Percentiles rank a stretch among this genome's conserved stretches.
Evolutionary conservation across 202 grass and related monocot genomes (phyloP).

Genomic region (Musa balbisiana): DNA sequence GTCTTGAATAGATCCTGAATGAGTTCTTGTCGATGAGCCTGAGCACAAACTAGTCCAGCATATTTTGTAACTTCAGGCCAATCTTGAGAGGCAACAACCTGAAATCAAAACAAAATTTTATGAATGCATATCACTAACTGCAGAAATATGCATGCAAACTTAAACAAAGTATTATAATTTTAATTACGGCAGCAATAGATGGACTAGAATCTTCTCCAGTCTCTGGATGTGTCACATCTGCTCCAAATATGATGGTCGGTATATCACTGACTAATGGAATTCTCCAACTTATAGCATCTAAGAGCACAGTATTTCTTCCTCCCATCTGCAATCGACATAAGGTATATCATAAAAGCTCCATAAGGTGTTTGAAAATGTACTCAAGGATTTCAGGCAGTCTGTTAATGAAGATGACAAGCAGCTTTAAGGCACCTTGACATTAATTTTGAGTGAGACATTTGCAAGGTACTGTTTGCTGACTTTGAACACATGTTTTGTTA

Average conservation of each 20-base stretch:
- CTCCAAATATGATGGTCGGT: conserved; percentile 24
- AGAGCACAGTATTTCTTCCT: conserved; percentile 26
- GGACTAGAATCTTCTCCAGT: conserved; percentile 26
- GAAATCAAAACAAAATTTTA: conserved; percentile 6
- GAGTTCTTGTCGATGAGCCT: conserved; percentile 25
- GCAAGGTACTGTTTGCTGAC: conserved; percentile 23
- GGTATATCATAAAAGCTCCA: neutral
- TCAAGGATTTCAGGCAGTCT: too few relatives aligned
- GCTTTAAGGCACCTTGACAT: conserved; percentile 11
- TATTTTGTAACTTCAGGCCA: conserved; percentile 99
- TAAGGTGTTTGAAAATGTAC: neutral
- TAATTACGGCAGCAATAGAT: conserved; percentile 21
- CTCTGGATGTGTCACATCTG: conserved; percentile 27
- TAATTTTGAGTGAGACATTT: conserved; percentile 25
- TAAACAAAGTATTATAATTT: neutral
- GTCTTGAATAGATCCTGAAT: conserved; percentile 25
- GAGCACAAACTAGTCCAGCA: conserved; percentile 90
- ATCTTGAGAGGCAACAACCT: conserved; percentile 98
- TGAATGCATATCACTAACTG: conserved; percentile 17
- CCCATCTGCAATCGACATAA: conserved; percentile 7
- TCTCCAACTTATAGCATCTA: conserved; percentile 25
- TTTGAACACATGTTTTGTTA: conserved; percentile 24
- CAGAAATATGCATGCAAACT: neutral
- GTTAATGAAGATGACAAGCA: neutral
- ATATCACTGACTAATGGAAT: conserved; percentile 25